These are phyloP conservation scores for Neofusicoccum cordaticola DNA, from an alignment of 2,329 filamentous ascomycete genomes.

Conservation along the genomic window DNA sequence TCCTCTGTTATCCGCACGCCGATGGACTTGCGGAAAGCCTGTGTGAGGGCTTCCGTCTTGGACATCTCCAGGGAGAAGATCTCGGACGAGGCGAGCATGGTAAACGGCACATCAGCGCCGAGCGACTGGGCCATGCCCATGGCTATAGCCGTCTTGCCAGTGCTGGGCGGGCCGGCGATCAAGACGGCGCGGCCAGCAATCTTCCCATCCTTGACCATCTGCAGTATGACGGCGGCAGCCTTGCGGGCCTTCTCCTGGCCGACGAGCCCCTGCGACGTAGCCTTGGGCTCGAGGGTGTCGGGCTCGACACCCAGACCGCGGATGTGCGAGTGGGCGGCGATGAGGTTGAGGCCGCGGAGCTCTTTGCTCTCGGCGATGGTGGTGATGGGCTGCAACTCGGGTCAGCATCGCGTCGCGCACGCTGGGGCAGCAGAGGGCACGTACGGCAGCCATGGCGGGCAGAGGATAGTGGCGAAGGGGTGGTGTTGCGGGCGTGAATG, in stretches of 20 bases:
- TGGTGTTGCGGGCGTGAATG: background rate
- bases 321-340: constrained; percentile 97
- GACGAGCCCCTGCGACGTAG: constrained; percentile 85
- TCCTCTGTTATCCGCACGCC: constrained; percentile 98
- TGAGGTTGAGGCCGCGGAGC: constrained; percentile 92
- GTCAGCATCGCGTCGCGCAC: background rate
- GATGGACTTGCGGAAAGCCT: constrained; percentile 98
- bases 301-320: constrained; percentile 90
- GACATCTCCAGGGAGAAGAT: constrained; percentile 99
- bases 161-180: constrained; percentile 93
- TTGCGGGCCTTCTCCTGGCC: constrained; percentile 96
- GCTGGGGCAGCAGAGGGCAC: background rate
- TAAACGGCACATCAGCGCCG: constrained; percentile 92
- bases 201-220: constrained; percentile 99
- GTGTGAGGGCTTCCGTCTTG: constrained; percentile 95
- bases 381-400: constrained; percentile 55
- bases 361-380: constrained; percentile 95
- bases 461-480: background rate
- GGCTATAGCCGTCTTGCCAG: constrained; percentile 96
- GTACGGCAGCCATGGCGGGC: constrained; percentile 17
- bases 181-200: constrained; percentile 93
- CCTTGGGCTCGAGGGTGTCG: constrained; percentile 83
- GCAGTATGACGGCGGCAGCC: constrained; percentile 90
- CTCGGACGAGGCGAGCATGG: constrained; percentile 90
- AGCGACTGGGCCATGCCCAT: constrained; percentile 99